These are phyloP conservation scores for Bjerkandera adusta DNA, from an alignment of 1,284 basidiomycete species.

Conservation along the genomic window DNA sequence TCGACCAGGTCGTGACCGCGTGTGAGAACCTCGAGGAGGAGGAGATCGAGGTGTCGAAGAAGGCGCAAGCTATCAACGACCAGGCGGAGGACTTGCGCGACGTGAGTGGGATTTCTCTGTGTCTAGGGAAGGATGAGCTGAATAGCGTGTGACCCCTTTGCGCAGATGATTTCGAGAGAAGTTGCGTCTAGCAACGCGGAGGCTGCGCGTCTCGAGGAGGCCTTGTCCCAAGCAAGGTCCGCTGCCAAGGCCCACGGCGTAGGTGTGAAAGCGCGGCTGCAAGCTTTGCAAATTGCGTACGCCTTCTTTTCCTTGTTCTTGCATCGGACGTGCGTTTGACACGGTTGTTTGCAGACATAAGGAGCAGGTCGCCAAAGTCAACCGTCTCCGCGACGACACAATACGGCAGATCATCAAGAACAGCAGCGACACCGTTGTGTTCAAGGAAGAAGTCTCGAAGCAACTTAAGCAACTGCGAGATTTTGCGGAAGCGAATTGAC, in stretches of 20 bases:
- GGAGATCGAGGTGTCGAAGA: constrained; percentile 65
- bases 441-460: constrained; percentile 73
- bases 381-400: constrained; percentile 70
- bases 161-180: constrained; percentile 72
- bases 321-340: background rate
- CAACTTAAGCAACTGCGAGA: constrained; percentile 64
- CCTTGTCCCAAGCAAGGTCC: constrained; percentile 66
- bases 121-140: background rate
- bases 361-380: constrained; percentile 73
- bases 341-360: constrained; percentile 49
- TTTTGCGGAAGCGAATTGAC: constrained; percentile 57
- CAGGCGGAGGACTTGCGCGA: constrained; percentile 78
- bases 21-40: constrained; percentile 79
- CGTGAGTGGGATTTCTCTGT: constrained; percentile 41
- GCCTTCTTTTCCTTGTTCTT: constrained; percentile 18
- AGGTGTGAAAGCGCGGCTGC: constrained; percentile 73
- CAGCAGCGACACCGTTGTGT: constrained; percentile 73
- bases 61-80: constrained; percentile 62
- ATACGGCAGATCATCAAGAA: constrained; percentile 78
- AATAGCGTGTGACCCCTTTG: constrained; percentile 6
- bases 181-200: constrained; percentile 59
- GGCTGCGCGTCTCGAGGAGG: constrained; percentile 61
- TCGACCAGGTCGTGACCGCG: constrained; percentile 72
- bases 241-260: constrained; percentile 76
- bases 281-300: constrained; percentile 57